phyloP scores from a whole-genome alignment of 192 early-diverging fungal species.

The Mortierella claussenii region DNA sequence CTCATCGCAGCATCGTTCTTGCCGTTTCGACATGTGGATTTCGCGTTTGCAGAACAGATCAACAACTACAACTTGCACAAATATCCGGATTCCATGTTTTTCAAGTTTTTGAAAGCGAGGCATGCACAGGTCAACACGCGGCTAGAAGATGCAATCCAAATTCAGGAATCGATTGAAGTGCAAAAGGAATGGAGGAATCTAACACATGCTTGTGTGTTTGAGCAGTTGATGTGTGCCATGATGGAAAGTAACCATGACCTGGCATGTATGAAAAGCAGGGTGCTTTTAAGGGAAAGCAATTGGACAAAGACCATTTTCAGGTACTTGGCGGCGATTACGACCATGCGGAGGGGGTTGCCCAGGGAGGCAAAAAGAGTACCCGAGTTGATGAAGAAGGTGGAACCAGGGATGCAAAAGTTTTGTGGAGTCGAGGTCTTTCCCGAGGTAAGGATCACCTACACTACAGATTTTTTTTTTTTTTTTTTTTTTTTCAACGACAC shows the following conservation, averaged over 20 bases:
- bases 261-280: slow-evolving; percentile 68
- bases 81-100: slow-evolving; percentile 77
- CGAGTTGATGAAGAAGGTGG: slow-evolving; percentile 75
- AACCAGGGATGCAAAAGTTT: slow-evolving; percentile 73
- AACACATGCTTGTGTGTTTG: slow-evolving; percentile 83
- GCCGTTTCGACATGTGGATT: slow-evolving; percentile 74
- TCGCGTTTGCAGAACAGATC: slow-evolving; percentile 69
- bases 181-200: slow-evolving; percentile 81
- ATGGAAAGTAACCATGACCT: slow-evolving; percentile 68
- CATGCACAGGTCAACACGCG: slow-evolving; percentile 66
- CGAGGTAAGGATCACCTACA: slow-evolving; percentile 48
- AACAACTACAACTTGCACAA: slow-evolving; percentile 61
- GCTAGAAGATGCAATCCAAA: slow-evolving; percentile 66
- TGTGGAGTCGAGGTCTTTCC: slow-evolving; percentile 87
- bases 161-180: slow-evolving; percentile 64
- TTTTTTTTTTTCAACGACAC: neutral
- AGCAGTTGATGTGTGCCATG: slow-evolving; percentile 75
- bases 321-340: slow-evolving; percentile 75
- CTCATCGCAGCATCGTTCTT: slow-evolving; percentile 74
- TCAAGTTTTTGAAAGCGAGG: slow-evolving; percentile 73
- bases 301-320: slow-evolving; percentile 88
- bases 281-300: slow-evolving; percentile 79
- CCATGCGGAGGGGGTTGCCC: slow-evolving; percentile 49
- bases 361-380: slow-evolving; percentile 57
- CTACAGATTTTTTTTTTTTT: neutral